phyloP scores from a whole-genome alignment of 495 filamentous ascomycete genomes.

The Staphylotrichum longicolle region DNA sequence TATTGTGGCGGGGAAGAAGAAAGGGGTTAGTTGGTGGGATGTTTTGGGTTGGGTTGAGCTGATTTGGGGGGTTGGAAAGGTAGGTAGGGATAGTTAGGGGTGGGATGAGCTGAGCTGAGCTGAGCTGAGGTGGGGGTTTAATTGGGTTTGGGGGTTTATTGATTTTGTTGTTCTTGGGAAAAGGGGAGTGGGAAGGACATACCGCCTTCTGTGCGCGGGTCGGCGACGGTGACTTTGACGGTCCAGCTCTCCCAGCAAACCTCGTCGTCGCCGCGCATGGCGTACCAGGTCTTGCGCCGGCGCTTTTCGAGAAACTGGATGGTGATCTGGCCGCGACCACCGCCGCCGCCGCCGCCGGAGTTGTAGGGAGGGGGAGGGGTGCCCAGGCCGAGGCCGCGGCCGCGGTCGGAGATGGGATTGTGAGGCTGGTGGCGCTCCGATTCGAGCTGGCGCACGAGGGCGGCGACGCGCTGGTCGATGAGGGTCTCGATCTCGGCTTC shows the following conservation, averaged over 20 bases:
- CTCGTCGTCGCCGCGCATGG: conserved; percentile 77
- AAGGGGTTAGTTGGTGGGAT: conserved; percentile 14
- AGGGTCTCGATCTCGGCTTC: conserved; percentile 88
- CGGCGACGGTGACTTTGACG: conserved; percentile 85
- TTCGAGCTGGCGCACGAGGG: conserved; percentile 67
- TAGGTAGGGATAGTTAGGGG: background rate
- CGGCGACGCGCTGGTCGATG: conserved; percentile 79
- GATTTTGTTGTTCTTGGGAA: background rate
- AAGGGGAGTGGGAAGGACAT: conserved; percentile 29
- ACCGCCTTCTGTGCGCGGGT: conserved; percentile 86
- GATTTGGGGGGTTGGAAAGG: background rate
- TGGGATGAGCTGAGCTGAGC: background rate
- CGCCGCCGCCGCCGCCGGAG: conserved; percentile 52
- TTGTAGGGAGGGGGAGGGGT: background rate
- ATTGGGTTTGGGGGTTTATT: too few species aligned
- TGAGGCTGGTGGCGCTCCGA: conserved; percentile 42
- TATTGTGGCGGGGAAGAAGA: conserved; percentile 31
- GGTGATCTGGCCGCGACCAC: conserved; percentile 75
- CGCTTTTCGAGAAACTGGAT: conserved; percentile 96
- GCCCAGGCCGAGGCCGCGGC: conserved; percentile 17
- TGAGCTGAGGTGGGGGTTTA: background rate
- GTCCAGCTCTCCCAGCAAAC: conserved; percentile 97
- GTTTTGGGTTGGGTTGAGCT: too few species aligned
- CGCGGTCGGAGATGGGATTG: conserved; percentile 7
- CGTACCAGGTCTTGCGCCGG: conserved; percentile 78